Percentiles rank a stretch among this genome's conserved stretches.
phyloP scores from a whole-genome alignment of 306 rosid genomes.

The Quercus berberidifolia region DNA sequence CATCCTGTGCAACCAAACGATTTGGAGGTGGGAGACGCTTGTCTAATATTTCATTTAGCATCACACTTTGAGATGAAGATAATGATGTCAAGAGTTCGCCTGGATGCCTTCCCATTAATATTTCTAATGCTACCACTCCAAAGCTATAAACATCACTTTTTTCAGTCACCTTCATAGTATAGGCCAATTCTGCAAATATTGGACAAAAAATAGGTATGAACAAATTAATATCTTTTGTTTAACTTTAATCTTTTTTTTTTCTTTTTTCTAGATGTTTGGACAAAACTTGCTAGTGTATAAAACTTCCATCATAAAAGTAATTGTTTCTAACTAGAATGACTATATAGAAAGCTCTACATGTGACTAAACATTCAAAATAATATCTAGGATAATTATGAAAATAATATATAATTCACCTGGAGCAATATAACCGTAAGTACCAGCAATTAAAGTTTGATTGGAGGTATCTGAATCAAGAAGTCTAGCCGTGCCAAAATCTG shows the following conservation, averaged over 20 bases:
- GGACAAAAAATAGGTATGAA: not conserved
- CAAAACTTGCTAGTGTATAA: too few relatives aligned
- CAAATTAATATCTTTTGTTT: not conserved
- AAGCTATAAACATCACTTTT: too few relatives aligned
- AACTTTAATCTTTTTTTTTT: too few relatives aligned
- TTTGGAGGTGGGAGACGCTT: not conserved
- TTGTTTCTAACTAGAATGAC: too few relatives aligned
- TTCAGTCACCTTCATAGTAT: not conserved
- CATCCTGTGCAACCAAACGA: not conserved
- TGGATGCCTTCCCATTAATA: not conserved
- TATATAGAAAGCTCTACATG: not conserved
- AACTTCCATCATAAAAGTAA: too few relatives aligned
- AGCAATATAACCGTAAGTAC: not conserved
- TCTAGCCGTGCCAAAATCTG: not conserved
- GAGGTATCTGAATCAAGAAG: not conserved
- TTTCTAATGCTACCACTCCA: not conserved
- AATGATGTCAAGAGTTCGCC: not conserved
- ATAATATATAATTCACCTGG: not conserved
- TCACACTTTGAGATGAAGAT: not conserved
- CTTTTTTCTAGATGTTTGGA: too few relatives aligned
- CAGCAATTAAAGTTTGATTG: not conserved
- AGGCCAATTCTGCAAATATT: not conserved
- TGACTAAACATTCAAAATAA: not conserved
- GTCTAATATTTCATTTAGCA: not conserved
- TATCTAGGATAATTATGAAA: not conserved